phyloP scores from a whole-genome alignment of 169 alveolate genomes.

The Plasmodium chabaudi region DNA sequence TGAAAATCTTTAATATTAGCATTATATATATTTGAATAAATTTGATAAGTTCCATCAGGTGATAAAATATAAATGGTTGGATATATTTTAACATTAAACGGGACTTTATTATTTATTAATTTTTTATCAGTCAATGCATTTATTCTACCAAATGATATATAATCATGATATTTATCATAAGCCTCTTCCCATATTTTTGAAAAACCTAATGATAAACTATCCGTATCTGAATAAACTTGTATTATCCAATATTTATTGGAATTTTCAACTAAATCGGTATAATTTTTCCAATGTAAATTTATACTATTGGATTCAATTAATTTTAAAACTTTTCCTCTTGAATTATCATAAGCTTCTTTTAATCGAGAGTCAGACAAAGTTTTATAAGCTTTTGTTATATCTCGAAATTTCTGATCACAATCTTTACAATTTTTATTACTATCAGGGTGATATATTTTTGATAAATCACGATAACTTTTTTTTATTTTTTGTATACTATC shows the following conservation, averaged over 20 bases:
- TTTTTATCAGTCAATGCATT: constrained; percentile 76
- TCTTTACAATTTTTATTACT: constrained; percentile 86
- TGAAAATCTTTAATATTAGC: constrained; percentile 77
- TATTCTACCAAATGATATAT: constrained; percentile 79
- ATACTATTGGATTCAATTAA: constrained; percentile 79
- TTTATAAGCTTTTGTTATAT: constrained; percentile 91
- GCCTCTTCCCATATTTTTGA: constrained; percentile 83
- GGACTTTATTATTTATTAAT: constrained; percentile 75
- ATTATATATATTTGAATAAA: constrained; percentile 78
- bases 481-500: constrained; percentile 85
- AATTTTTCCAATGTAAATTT: constrained; percentile 73
- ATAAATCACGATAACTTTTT: constrained; percentile 86
- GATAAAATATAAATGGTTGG: constrained; percentile 79
- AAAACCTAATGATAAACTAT: constrained; percentile 78
- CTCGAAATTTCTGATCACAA: constrained; percentile 86
- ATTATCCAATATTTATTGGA: constrained; percentile 78
- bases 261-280: constrained; percentile 69
- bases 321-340: constrained; percentile 79
- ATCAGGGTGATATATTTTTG: constrained; percentile 90
- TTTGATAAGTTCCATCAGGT: constrained; percentile 78
- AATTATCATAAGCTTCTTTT: constrained; percentile 87
- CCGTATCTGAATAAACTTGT: constrained; percentile 81
- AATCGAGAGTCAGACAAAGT: constrained; percentile 88
- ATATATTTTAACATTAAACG: constrained; percentile 79
- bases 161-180: constrained; percentile 78